Percentiles rank a stretch among this genome's conserved stretches.
Evolutionary conservation across 176 grass and related monocot species (phyloP).

Genomic region (Metroxylon sagu): DNA sequence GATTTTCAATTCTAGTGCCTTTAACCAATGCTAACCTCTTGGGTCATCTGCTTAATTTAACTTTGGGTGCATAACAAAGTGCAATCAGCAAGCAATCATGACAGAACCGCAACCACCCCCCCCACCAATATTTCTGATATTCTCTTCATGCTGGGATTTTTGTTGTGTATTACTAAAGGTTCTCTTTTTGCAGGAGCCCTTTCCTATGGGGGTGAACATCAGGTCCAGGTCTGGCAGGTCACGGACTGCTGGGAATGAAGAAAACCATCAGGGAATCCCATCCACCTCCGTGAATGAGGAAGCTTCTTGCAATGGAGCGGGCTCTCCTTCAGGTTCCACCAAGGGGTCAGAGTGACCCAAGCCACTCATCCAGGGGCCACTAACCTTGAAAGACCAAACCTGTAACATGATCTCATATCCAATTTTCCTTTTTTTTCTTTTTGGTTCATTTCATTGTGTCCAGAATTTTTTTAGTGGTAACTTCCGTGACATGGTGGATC

Average conservation of each 20-base stretch:
- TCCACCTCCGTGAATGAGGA: constrained; percentile 27
- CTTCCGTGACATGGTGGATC: constrained; percentile 15
- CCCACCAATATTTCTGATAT: too few relatives aligned
- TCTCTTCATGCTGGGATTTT: too few relatives aligned
- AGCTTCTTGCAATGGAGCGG: constrained; percentile 24
- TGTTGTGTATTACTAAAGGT: too few relatives aligned
- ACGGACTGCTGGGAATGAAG: constrained; percentile 41
- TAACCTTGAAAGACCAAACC: constrained; percentile 33
- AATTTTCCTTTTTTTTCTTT: constrained; percentile 7
- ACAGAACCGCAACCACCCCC: too few relatives aligned
- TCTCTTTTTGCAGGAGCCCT: constrained; percentile 58
- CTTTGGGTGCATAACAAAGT: too few relatives aligned
- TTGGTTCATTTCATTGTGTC: constrained; percentile 13
- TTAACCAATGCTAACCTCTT: too few relatives aligned
- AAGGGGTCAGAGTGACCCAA: constrained; percentile 54
- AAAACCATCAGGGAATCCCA: constrained; percentile 50
- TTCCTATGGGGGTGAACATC: constrained; percentile 76
- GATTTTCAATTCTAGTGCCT: too few relatives aligned
- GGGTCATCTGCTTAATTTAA: too few relatives aligned
- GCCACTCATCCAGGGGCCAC: constrained; percentile 1
- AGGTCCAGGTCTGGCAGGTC: constrained; percentile 70
- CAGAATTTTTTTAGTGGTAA: constrained; percentile 5
- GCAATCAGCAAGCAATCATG: too few relatives aligned
- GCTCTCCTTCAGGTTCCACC: constrained; percentile 31
- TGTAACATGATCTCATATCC: constrained; percentile 17